Evolutionary conservation across 2,329 filamentous ascomycete genomes (phyloP).

Genomic region (Colletotrichum sp.): DNA sequence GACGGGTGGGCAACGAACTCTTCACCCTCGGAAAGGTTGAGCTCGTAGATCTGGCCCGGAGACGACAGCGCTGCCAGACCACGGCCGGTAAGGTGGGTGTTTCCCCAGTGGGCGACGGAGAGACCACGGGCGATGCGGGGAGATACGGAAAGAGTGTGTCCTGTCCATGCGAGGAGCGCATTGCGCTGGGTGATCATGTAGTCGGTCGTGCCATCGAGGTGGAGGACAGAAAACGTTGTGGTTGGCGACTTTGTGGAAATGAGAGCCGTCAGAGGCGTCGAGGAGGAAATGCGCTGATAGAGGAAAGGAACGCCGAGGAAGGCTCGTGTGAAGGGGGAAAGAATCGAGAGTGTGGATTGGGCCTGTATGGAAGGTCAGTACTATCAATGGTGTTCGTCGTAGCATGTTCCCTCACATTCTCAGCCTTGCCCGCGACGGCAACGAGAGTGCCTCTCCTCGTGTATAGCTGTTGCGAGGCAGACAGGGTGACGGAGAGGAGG

Average conservation of each 20-base stretch:
- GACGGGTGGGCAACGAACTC: conserved; percentile 91
- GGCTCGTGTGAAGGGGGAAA: conserved; percentile 83
- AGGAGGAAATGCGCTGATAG: conserved; percentile 89
- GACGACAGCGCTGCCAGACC: conserved; percentile 86
- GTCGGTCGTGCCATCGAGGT: conserved; percentile 91
- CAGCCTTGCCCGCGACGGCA: conserved; percentile 85
- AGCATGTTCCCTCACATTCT: conserved; percentile 68
- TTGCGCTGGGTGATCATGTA: conserved; percentile 92
- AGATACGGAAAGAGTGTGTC: conserved; percentile 79
- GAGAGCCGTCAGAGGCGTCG: conserved; percentile 84
- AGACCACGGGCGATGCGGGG: conserved; percentile 78
- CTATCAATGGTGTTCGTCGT: not conserved
- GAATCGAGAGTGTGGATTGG: conserved; percentile 85
- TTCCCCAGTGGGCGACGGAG: conserved; percentile 88
- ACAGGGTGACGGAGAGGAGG: conserved; percentile 89
- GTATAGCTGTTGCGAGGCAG: conserved; percentile 91
- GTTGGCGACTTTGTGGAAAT: conserved; percentile 86
- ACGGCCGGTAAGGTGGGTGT: conserved; percentile 84
- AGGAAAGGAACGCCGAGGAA: conserved; percentile 89
- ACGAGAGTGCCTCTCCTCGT: conserved; percentile 91
- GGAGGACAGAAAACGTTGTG: conserved; percentile 85
- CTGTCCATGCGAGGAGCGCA: conserved; percentile 95
- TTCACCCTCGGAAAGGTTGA: conserved; percentile 81
- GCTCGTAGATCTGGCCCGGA: conserved; percentile 87
- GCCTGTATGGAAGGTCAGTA: conserved; percentile 55